phyloP scores from a whole-genome alignment of 1,284 basidiomycete genomes.

The Coniferiporia weirii region DNA sequence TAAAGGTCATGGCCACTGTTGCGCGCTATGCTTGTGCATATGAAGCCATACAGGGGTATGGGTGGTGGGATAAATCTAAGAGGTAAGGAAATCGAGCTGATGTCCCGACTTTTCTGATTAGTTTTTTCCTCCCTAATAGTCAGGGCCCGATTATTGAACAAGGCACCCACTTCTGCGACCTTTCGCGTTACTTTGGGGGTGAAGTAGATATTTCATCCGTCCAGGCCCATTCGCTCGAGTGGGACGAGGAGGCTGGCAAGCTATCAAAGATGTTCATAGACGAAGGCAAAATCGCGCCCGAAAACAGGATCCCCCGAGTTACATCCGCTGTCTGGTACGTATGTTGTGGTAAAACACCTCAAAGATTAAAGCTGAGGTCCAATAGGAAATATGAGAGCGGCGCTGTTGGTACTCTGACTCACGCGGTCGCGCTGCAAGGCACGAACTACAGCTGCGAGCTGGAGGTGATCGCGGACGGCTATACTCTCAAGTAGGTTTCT shows the following conservation, averaged over 20 bases:
- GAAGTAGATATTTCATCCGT: constrained; percentile 89
- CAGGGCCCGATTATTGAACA: constrained; percentile 94
- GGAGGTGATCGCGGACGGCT: constrained; percentile 89
- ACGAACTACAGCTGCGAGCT: constrained; percentile 90
- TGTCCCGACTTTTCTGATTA: neutral
- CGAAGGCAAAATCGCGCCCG: constrained; percentile 70
- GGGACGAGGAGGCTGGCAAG: constrained; percentile 85
- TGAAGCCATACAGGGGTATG: constrained; percentile 82
- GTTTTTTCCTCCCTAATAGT: constrained; percentile 31
- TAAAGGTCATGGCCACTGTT: constrained; percentile 96
- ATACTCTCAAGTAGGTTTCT: constrained; percentile 58
- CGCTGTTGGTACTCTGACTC: constrained; percentile 86
- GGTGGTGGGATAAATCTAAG: constrained; percentile 98
- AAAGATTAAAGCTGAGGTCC: constrained; percentile 6
- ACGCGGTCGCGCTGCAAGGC: constrained; percentile 85
- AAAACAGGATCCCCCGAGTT: constrained; percentile 78
- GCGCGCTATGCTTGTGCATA: constrained; percentile 96
- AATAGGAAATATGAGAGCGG: constrained; percentile 90
- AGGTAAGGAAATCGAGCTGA: constrained; percentile 38
- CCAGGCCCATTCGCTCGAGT: constrained; percentile 82
- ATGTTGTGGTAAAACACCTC: constrained; percentile 16
- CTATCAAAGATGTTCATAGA: constrained; percentile 80
- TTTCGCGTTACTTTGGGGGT: constrained; percentile 96
- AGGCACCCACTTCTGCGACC: constrained; percentile 88
- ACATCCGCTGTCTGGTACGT: constrained; percentile 72